Evolutionary conservation across 2,329 filamentous ascomycete species (phyloP), one percentile per base, ranked within the genome.

Genomic region (Penicillium sp.): DNA sequence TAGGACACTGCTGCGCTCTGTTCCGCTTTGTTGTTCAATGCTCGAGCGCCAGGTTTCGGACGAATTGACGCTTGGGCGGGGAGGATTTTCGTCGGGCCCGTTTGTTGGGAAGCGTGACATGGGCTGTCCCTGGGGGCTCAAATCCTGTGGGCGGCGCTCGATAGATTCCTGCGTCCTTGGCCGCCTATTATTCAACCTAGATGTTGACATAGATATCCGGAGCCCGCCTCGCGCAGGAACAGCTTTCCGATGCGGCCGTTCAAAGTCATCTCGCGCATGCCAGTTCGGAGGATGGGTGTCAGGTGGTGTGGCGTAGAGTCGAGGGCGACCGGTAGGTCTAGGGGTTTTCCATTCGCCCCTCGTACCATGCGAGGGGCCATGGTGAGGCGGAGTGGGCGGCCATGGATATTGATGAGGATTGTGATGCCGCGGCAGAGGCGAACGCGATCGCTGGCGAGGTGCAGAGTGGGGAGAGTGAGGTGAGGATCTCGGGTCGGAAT

Each of bases 1-100:
- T 60, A 87, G 72, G 47, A 94, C 80, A 67, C 91, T 96, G 71
- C 90, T 95, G 58, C 90, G 82, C 68, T 93, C 90, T 1, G 90
- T 95, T n/a, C 82, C 82, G 59, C 81, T 83, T 7, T 77, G 67
- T 41, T 82, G 81, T 48, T 82, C 73, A 39, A 79, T 73, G 65
- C 83, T 86, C 16, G 84, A 86, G 52, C 79, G 79, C 4, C 77
- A 83, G 4, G 85, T 87, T 68, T 84, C 73, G 27, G 78, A 81
- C 4, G 85, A 87, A 51, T 83, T 79, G 60, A 83, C 79, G 59
- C 84, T 87, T 15, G 81, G 79, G 25, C 85, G 78, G 25, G 80
- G 69, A 6, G 63, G 60, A 48, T 68, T 66, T 32, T 72, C 66
- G 38, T 75, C 73, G n/a, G 69, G 62, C 3, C 63, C 65, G 56